Base-by-base conservation (phyloP, 2,329 filamentous ascomycete species). In the Hymenoscyphus repandus region DNA sequence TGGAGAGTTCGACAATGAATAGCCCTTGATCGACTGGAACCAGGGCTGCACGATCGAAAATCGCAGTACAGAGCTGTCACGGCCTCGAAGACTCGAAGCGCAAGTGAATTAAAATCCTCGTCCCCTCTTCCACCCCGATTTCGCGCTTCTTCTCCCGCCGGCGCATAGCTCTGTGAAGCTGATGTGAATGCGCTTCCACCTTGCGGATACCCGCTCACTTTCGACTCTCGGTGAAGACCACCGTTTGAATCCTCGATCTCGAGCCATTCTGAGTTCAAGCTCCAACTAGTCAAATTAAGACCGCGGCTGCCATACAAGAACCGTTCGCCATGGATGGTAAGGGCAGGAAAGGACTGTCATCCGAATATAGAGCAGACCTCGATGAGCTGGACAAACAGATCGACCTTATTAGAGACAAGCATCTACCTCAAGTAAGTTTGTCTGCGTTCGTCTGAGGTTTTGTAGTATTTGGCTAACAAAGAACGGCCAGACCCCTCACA, bases 1-100 rank as follows among this genome's bases (percentile, higher is more conserved):
- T 40, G 47, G 34, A 54, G 37, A 47, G 55, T 58, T 59, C 59
- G 59, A 62, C 60, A 53, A 63, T 62, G 61, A 52, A 42, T 46
- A 51, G 52, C 50, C 57, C 57, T 52, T 63, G 57, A 62, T 47
- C 50, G 22, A 27, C 42, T 30, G 42, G 46, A 45, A 52, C 45
- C 53, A 57, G 49, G 55, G 49, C 50, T 37, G 41, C 40, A n/a
- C 13, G 36, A 44, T 41, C 37, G 22, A 46, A 15, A 32, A 6
- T 12, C 11, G 20, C 6, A 22, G 17, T 32, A 30, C 18, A 10
- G 5, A 27, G 5, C 18, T 31, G 40, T 27, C 22, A 27, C 22
- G 22, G 22, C 22, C 7, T 4, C 22, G 22, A 27, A 17, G 40
- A 42, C 40, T 42, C 13, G 40, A 22, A 4, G 22, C 22, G 22